Conservation (phyloP, 352 stramenopile genomes). For the Plasmopara halstedii region DNA sequence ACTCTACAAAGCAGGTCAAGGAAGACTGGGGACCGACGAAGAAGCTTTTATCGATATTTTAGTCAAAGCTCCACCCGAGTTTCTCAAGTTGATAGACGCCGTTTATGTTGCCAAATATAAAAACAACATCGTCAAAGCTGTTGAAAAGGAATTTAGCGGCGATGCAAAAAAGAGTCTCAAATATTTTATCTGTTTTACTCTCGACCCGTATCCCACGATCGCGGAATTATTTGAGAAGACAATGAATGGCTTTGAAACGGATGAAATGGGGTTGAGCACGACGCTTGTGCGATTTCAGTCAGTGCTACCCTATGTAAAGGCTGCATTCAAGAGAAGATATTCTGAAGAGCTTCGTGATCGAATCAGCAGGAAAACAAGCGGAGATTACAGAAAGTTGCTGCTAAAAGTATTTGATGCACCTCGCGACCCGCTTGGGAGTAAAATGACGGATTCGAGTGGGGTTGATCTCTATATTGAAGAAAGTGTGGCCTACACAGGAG, state of each 20-base stretch:
- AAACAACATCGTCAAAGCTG: conserved; percentile 67
- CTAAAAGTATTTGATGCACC: conserved; percentile 66
- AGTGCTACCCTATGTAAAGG: conserved; percentile 43
- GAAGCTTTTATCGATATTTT: conserved; percentile 59
- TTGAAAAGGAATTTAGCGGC: conserved; percentile 79
- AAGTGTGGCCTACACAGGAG: neutral
- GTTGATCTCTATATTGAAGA: conserved; percentile 1
- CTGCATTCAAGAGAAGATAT: conserved; percentile 48
- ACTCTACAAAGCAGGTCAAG: conserved; percentile 75
- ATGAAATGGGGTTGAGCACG: conserved; percentile 50
- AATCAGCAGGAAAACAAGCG: conserved; percentile 51
- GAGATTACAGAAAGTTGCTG: conserved; percentile 54
- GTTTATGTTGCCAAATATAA: conserved; percentile 75
- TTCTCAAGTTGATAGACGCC: conserved; percentile 56
- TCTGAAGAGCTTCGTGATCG: conserved; percentile 51
- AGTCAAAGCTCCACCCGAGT: conserved; percentile 47
- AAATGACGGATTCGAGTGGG: conserved; percentile 9
- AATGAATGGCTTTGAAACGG: conserved; percentile 64
- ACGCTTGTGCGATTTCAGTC: conserved; percentile 54
- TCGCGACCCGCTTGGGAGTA: conserved; percentile 25
- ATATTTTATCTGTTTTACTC: conserved; percentile 41
- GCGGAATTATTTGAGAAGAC: conserved; percentile 63
- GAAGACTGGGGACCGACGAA: conserved; percentile 65
- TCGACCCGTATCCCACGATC: conserved; percentile 62
- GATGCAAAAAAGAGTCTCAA: conserved; percentile 65